Evolutionary conservation across 257 asterid species (phyloP).

Genomic region (Ilex asprella): DNA sequence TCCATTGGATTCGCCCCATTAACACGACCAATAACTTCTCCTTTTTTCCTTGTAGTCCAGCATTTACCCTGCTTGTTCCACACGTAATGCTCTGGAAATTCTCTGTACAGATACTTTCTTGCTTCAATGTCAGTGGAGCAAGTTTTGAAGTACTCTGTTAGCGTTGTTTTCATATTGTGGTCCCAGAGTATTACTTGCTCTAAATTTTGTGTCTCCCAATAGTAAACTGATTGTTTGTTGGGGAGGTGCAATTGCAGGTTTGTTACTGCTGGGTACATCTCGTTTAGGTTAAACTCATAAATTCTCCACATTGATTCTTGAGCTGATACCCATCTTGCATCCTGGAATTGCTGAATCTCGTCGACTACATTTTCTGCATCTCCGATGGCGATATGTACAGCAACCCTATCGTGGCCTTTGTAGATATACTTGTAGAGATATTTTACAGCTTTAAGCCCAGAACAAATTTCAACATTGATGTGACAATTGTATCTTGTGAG

Average conservation of each 20-base stretch:
- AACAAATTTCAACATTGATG: no score
- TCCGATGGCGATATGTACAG: background rate
- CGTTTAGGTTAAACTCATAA: conserved; percentile 10
- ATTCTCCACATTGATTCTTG: conserved; percentile 16
- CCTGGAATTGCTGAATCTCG: background rate
- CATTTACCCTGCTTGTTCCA: background rate
- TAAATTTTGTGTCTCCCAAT: background rate
- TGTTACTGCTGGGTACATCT: background rate
- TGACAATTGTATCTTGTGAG: background rate
- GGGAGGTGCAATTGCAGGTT: conserved; percentile 6
- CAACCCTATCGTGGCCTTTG: background rate
- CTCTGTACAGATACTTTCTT: background rate
- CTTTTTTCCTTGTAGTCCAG: no score
- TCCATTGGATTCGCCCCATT: background rate
- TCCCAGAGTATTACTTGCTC: background rate
- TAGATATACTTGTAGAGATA: no score
- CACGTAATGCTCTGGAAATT: background rate
- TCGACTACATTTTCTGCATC: background rate
- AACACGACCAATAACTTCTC: background rate
- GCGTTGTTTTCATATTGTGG: background rate
- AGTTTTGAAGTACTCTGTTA: background rate
- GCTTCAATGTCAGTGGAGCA: background rate
- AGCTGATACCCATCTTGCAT: conserved; percentile 14
- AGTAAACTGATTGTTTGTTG: background rate
- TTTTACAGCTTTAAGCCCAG: no score